Evolutionary conservation across 768 basidiomycete species (phyloP).

Genomic region (Lentinula boryana): DNA sequence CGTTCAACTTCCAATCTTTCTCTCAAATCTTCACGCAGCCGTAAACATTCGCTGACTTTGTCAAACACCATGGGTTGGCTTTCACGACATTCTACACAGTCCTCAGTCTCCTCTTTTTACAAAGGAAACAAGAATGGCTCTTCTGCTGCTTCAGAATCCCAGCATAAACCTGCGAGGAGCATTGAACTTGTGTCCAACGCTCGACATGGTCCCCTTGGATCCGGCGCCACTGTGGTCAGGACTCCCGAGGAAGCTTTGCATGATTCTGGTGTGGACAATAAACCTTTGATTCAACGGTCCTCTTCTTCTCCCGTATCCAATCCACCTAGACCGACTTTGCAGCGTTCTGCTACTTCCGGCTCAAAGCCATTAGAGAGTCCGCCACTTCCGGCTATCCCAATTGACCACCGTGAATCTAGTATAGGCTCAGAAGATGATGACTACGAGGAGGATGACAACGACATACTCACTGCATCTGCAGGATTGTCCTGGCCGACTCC

Average conservation of each 20-base stretch:
- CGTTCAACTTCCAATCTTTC: conserved; percentile 16
- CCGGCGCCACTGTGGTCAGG: conserved; percentile 69
- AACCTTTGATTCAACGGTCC: neutral
- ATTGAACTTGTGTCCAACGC: conserved; percentile 27
- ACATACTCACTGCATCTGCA: neutral
- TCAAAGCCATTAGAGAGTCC: conserved; percentile 28
- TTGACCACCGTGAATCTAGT: neutral
- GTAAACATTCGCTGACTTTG: conserved; percentile 27
- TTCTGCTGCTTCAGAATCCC: conserved; percentile 28
- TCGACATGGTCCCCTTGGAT: conserved; percentile 48
- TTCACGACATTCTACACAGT: conserved; percentile 30
- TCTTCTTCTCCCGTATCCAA: conserved; percentile 5
- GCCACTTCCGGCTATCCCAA: conserved; percentile 51
- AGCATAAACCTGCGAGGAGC: conserved; percentile 37
- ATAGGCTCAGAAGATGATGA: conserved; percentile 25
- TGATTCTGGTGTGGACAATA: conserved; percentile 27
- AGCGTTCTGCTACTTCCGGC: neutral
- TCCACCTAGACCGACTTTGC: conserved; percentile 6
- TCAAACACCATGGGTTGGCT: conserved; percentile 50
- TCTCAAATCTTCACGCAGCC: conserved; percentile 18
- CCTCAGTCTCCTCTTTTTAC: conserved; percentile 20
- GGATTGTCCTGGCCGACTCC: neutral
- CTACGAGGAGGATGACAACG: conserved; percentile 7
- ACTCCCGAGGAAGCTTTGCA: conserved; percentile 77
- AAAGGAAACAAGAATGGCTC: conserved; percentile 22